Evolutionary conservation across 352 stramenopile species (phyloP), one percentile per base, ranked within the genome.

Genomic region (Globisporangium acanthophoron): DNA sequence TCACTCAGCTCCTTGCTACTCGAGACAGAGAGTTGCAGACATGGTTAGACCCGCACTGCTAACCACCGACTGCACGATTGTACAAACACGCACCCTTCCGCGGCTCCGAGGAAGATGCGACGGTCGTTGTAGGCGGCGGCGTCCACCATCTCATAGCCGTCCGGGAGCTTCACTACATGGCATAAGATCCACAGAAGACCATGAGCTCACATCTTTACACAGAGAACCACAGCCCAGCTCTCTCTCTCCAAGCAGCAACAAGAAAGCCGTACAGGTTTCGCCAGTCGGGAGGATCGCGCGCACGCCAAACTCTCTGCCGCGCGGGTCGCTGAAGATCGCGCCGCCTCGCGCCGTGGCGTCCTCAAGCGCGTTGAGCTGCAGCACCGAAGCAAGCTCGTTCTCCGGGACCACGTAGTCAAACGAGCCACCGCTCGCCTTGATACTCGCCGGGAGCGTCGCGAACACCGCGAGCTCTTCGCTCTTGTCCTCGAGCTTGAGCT

Each of bases 1-100:
- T 95, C 90, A 24, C 69, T 70, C 56, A 96, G 58, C 49, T 97
- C 88, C 40, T 71, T 69, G 44, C 88, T 92, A 50, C 6, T 12
- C 18, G 40, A 20, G 13, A 27, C n/a, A n/a, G 13, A 11, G 7
- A 18, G 44, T 12, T 16, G 47, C 46, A 43, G 58, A 1, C 41
- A 16, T 6, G 7, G n/a, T 6, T 1, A 52, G 2, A 27, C 24
- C 1, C 24, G 24, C 24, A 27, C 24, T 27, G 1, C 24, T 1
- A 27, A 27, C 24, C 24, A 27, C 24, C 24, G 24, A 27, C 24
- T 27, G 24, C 24, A 1, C 21, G 0, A 5, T 11, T 48, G 18
- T 3, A 29, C 7, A 48, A 5, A 15, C 27, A 45, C 75, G 59
- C 60, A 95, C 85, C 81, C 83, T 86, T 91, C 81, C 11, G 76